Conservation (phyloP, 2,329 filamentous ascomycete genomes). For the Phaeosphaeriaceae sp. region DNA sequence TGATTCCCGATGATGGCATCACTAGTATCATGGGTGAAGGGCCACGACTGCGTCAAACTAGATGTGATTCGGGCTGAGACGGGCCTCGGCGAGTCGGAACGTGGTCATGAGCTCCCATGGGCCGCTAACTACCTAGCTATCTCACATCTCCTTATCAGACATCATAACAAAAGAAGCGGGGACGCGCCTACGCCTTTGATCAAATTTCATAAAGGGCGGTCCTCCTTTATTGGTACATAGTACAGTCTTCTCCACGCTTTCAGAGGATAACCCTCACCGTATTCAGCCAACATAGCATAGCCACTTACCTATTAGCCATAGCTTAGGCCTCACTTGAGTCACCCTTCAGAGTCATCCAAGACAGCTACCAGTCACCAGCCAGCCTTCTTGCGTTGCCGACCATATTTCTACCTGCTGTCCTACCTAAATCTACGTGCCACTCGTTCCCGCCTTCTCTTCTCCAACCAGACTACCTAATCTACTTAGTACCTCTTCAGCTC, state of each 20-base stretch:
- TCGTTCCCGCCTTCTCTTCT: slow-evolving; percentile 9
- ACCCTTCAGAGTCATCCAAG: slow-evolving; percentile 44
- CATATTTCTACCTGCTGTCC: slow-evolving; percentile 36
- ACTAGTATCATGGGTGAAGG: background rate
- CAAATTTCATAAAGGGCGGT: slow-evolving; percentile 32
- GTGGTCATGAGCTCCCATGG: slow-evolving; percentile 27
- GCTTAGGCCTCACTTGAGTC: slow-evolving; percentile 38
- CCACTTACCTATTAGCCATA: slow-evolving; percentile 30
- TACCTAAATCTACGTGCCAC: slow-evolving; percentile 11
- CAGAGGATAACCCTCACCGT: slow-evolving; percentile 21
- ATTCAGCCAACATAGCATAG: slow-evolving; percentile 32
- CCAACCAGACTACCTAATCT: slow-evolving; percentile 20
- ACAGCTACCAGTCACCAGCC: slow-evolving; percentile 40
- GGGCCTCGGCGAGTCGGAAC: slow-evolving; percentile 42
- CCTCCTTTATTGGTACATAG: slow-evolving; percentile 9
- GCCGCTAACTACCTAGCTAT: slow-evolving; percentile 16
- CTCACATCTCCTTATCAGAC: slow-evolving; percentile 36
- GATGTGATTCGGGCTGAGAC: slow-evolving; percentile 29
- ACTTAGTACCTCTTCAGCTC: slow-evolving; percentile 17
- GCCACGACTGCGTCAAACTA: slow-evolving; percentile 28
- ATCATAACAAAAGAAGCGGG: slow-evolving; percentile 27
- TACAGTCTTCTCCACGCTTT: slow-evolving; percentile 26
- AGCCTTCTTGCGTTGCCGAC: slow-evolving; percentile 29
- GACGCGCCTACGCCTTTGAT: slow-evolving; percentile 34
- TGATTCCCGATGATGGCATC: slow-evolving; percentile 43